phyloP scores from a whole-genome alignment of 306 rosid species.

The Begonia fuchsioides region DNA sequence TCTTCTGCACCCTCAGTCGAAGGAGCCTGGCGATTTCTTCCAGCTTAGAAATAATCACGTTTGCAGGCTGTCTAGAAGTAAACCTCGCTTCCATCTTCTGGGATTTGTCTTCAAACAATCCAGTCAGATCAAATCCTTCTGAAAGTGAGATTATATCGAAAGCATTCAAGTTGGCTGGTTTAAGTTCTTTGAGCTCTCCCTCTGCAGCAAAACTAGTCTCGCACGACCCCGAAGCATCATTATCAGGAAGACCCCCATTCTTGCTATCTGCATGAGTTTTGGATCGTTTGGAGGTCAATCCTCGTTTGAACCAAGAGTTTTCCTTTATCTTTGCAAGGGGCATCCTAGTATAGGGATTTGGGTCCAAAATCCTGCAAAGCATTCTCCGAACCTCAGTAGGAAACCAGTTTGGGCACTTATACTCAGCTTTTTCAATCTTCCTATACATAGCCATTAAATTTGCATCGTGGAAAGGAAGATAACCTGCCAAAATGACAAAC shows the following conservation, averaged over 20 bases:
- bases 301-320: slow-evolving; percentile 52
- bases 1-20: slow-evolving; percentile 53
- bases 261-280: slow-evolving; percentile 15
- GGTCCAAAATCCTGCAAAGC: slow-evolving; percentile 43
- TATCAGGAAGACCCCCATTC: slow-evolving; percentile 14
- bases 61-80: slow-evolving; percentile 54
- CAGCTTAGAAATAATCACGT: slow-evolving; percentile 46
- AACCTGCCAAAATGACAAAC: slow-evolving; percentile 72
- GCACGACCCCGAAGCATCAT: slow-evolving; percentile 17
- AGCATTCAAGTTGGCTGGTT: slow-evolving; percentile 53
- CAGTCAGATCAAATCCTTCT: slow-evolving; percentile 56
- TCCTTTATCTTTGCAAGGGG: slow-evolving; percentile 44
- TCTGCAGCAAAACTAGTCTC: slow-evolving; percentile 20
- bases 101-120: slow-evolving; percentile 37
- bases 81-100: slow-evolving; percentile 45
- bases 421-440: slow-evolving; percentile 62
- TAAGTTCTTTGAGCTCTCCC: slow-evolving; percentile 24
- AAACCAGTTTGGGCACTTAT: slow-evolving; percentile 59
- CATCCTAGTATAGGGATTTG: slow-evolving; percentile 41
- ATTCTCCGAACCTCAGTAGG: slow-evolving; percentile 45
- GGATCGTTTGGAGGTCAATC: slow-evolving; percentile 15
- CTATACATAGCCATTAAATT: slow-evolving; percentile 80
- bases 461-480: slow-evolving; percentile 72
- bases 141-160: slow-evolving; percentile 73
- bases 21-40: slow-evolving; percentile 54